These are phyloP conservation scores for Nematocida sp. DNA, from an alignment of 371 early-diverging fungal species.

Conservation along the genomic window DNA sequence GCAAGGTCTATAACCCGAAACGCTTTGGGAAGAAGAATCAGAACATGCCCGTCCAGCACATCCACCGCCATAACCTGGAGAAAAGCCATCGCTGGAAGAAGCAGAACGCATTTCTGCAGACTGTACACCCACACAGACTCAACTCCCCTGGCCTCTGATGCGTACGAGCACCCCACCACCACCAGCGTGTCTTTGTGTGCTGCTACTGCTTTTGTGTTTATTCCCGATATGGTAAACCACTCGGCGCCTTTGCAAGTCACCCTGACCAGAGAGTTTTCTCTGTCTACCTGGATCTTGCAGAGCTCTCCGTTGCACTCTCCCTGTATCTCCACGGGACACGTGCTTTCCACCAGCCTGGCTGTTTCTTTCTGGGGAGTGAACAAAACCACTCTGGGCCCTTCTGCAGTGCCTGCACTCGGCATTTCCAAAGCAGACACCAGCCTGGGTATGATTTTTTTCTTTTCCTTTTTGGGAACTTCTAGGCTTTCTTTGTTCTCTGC, in stretches of 20 bases:
- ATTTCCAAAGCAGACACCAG: conserved; percentile 32
- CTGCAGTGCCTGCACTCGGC: background rate
- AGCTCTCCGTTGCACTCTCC: conserved; percentile 16
- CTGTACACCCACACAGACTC: conserved; percentile 49
- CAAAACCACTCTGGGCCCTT: conserved; percentile 20
- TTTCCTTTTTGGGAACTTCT: background rate
- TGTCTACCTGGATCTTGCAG: conserved; percentile 39
- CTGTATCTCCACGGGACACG: background rate
- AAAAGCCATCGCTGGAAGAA: conserved; percentile 55
- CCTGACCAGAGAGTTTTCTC: conserved; percentile 16
- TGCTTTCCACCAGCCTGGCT: conserved; percentile 3
- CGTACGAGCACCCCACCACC: conserved; percentile 10
- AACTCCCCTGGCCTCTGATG: background rate
- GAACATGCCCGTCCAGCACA: conserved; percentile 36
- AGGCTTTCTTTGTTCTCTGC: conserved; percentile 1
- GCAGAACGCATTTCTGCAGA: conserved; percentile 54
- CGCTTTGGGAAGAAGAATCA: conserved; percentile 34
- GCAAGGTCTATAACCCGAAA: conserved; percentile 53
- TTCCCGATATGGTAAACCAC: conserved; percentile 49
- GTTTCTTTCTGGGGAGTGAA: background rate
- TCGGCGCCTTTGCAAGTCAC: conserved; percentile 40
- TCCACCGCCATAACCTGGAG: conserved; percentile 44
- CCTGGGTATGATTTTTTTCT: conserved; percentile 49
- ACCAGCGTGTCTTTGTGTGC: conserved; percentile 35
- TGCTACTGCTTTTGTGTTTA: conserved; percentile 35